These are phyloP conservation scores for Raphanus sativus DNA, from an alignment of 345 rosid genomes.

Conservation along the genomic window DNA sequence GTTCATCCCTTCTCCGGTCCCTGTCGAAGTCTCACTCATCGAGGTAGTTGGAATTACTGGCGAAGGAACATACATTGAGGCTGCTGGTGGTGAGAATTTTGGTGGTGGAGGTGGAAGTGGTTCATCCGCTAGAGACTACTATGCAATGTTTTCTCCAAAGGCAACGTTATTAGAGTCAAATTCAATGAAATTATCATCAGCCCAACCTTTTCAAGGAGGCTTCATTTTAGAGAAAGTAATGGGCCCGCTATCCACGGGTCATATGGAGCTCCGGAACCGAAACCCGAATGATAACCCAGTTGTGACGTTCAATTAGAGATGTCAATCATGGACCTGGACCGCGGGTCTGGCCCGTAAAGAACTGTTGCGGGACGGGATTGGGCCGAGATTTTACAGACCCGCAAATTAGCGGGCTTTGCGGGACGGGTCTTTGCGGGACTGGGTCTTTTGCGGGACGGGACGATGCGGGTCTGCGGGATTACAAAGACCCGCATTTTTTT, in stretches of 20 bases:
- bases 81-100: conserved; percentile 57
- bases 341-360: no score
- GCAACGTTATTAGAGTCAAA: conserved; percentile 37
- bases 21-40: conserved; percentile 74
- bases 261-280: conserved; percentile 51
- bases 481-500: no score
- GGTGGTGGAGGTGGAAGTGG: conserved; percentile 37
- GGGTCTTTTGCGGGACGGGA: no score
- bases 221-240: conserved; percentile 58
- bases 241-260: conserved; percentile 63
- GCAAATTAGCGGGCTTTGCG: no score
- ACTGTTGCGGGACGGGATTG: no score
- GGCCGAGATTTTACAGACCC: no score
- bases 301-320: conserved; percentile 67
- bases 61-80: conserved; percentile 60
- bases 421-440: no score
- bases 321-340: no score
- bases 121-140: conserved; percentile 21
- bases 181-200: conserved; percentile 30
- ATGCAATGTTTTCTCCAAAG: conserved; percentile 61
- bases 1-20: conserved; percentile 60
- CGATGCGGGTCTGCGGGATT: no score
- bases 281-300: conserved; percentile 57
- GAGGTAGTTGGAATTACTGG: conserved; percentile 70
- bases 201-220: conserved; percentile 55